These are phyloP conservation scores for Spirogloea muscicola DNA, from an alignment of 139 green algal genomes.

Conservation along the genomic window DNA sequence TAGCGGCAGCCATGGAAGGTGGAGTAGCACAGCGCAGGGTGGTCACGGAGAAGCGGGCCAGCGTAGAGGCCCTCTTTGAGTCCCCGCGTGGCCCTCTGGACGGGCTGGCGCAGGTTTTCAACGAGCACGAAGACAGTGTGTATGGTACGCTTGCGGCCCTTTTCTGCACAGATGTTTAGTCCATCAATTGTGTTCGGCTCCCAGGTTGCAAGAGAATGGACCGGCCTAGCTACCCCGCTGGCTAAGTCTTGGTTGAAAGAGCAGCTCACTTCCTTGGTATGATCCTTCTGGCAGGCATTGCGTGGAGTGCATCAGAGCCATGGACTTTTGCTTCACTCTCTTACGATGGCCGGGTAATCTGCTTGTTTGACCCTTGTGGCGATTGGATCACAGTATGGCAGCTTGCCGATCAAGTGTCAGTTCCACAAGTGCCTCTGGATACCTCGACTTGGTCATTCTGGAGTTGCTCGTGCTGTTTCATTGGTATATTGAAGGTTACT, in stretches of 20 bases:
- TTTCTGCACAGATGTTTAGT: slow-evolving; percentile 44
- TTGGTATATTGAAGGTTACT: too few relatives aligned
- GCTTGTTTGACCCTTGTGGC: too few relatives aligned
- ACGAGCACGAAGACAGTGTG: slow-evolving; percentile 67
- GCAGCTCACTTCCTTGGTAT: background rate
- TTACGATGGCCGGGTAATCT: slow-evolving; percentile 70
- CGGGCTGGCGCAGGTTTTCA: slow-evolving; percentile 59
- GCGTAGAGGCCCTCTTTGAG: background rate
- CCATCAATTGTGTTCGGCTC: background rate
- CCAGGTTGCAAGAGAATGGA: background rate
- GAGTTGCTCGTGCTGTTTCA: too few relatives aligned
- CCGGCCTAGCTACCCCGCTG: background rate
- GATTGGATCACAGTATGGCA: too few relatives aligned
- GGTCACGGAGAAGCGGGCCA: background rate
- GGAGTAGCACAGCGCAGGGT: background rate
- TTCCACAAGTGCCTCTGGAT: too few relatives aligned
- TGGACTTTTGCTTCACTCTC: slow-evolving; percentile 76
- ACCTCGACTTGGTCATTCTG: too few relatives aligned
- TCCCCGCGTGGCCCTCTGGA: slow-evolving; percentile 46
- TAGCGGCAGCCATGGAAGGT: background rate
- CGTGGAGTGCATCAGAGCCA: slow-evolving; percentile 71
- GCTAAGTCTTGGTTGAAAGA: background rate
- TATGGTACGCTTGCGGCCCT: slow-evolving; percentile 23
- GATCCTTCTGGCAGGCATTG: slow-evolving; percentile 18
- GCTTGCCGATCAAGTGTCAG: too few relatives aligned